These are phyloP conservation scores for Pestalotiopsis sp. DNA, from an alignment of 2,329 filamentous ascomycete species.

Conservation along the genomic window DNA sequence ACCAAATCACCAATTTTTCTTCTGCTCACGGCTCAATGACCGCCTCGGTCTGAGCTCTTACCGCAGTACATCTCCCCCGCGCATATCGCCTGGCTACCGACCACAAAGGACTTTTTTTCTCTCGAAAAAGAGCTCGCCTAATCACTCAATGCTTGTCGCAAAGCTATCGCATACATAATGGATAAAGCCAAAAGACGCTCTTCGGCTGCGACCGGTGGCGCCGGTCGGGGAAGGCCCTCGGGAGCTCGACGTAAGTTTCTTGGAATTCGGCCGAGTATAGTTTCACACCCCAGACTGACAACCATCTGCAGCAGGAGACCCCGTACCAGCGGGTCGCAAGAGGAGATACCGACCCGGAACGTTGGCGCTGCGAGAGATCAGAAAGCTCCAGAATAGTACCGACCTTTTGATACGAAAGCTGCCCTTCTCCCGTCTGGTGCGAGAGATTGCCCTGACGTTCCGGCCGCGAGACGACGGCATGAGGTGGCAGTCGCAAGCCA, in stretches of 20 bases:
- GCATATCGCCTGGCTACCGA: not conserved
- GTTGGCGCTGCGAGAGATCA: conserved; percentile 86
- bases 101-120: not conserved
- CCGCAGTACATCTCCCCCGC: not conserved
- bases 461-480: conserved; percentile 69
- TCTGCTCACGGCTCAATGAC: not conserved
- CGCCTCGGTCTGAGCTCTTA: not conserved
- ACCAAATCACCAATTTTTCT: not conserved
- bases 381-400: conserved; percentile 85
- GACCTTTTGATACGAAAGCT: conserved; percentile 83
- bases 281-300: conserved; percentile 21
- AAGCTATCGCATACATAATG: not conserved
- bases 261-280: conserved; percentile 24
- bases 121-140: not conserved
- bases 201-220: conserved; percentile 3
- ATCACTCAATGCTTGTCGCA: not conserved
- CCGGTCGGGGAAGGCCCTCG: conserved; percentile 1
- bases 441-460: conserved; percentile 72
- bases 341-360: conserved; percentile 79
- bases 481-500: conserved; percentile 95
- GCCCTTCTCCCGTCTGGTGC: conserved; percentile 77
- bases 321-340: conserved; percentile 63
- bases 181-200: not conserved
- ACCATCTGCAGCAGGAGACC: conserved; percentile 67
- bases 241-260: conserved; percentile 35